Conservation (phyloP, 345 rosid genomes). For the Sonneratia alba region DNA sequence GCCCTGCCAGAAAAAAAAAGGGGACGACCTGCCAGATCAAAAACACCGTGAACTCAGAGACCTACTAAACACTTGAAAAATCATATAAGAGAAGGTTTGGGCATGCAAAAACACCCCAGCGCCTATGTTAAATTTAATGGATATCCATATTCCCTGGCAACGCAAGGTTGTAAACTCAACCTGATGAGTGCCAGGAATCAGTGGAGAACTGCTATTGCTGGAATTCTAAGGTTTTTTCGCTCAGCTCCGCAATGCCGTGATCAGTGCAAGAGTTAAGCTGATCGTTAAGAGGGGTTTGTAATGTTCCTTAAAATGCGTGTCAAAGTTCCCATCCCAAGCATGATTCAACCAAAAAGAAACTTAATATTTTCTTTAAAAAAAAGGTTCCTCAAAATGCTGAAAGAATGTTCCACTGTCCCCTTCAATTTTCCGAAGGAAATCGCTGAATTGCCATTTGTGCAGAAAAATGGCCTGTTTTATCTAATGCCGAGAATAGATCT, state of each 20-base stretch:
- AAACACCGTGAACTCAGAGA: too few relatives aligned
- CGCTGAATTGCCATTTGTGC: not conserved
- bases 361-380: not conserved
- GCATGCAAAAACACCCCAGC: too few relatives aligned
- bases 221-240: not conserved
- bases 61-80: too few relatives aligned
- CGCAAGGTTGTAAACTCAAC: not conserved
- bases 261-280: too few relatives aligned
- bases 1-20: too few relatives aligned
- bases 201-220: not conserved
- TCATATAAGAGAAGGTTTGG: too few relatives aligned
- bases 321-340: constrained; percentile 1
- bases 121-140: too few relatives aligned
- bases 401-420: not conserved
- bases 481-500: not conserved
- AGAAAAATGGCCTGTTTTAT: not conserved
- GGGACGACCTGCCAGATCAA: too few relatives aligned
- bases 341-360: not conserved
- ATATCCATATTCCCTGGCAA: not conserved
- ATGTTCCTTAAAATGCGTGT: not conserved
- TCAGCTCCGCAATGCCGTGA: not conserved
- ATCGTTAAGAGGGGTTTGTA: not conserved
- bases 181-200: not conserved
- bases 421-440: not conserved
- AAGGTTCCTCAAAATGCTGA: not conserved